phyloP scores from a whole-genome alignment of 768 basidiomycete species.

The Kwoniella shandongensis region DNA sequence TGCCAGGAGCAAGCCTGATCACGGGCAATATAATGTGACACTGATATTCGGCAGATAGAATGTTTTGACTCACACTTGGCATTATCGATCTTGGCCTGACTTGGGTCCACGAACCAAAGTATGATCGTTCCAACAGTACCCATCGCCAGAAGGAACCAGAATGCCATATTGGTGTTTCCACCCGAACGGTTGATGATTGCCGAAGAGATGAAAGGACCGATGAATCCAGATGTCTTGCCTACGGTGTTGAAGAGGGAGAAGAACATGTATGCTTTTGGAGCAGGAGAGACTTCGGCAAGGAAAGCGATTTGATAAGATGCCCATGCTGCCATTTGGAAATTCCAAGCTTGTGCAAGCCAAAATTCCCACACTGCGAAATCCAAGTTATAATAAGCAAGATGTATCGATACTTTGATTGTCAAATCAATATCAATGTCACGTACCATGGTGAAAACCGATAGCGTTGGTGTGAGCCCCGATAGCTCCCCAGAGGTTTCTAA shows the following conservation, averaged over 20 bases:
- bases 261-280: slow-evolving; percentile 19
- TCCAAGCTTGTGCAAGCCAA: slow-evolving; percentile 13
- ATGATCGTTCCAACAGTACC: slow-evolving; percentile 6
- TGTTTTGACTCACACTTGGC: slow-evolving; percentile 20
- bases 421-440: too few relatives aligned
- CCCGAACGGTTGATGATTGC: slow-evolving; percentile 22
- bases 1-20: too few relatives aligned
- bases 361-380: slow-evolving; percentile 18
- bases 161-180: slow-evolving; percentile 20
- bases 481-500: slow-evolving; percentile 14
- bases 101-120: slow-evolving; percentile 18
- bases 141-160: slow-evolving; percentile 21
- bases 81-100: slow-evolving; percentile 25
- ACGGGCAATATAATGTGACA: too few relatives aligned
- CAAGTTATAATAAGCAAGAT: too few relatives aligned
- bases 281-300: slow-evolving; percentile 21
- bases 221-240: slow-evolving; percentile 20
- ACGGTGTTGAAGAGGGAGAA: slow-evolving; percentile 21
- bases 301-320: slow-evolving; percentile 14
- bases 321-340: slow-evolving; percentile 18
- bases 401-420: too few relatives aligned
- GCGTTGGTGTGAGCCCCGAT: slow-evolving; percentile 13
- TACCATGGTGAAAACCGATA: slow-evolving; percentile 20
- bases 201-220: slow-evolving; percentile 18
- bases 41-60: too few relatives aligned